Evolutionary conservation across 1,139 yeast species (phyloP), one percentile per base, ranked within the genome.

Genomic region (Hansenula sp.): DNA sequence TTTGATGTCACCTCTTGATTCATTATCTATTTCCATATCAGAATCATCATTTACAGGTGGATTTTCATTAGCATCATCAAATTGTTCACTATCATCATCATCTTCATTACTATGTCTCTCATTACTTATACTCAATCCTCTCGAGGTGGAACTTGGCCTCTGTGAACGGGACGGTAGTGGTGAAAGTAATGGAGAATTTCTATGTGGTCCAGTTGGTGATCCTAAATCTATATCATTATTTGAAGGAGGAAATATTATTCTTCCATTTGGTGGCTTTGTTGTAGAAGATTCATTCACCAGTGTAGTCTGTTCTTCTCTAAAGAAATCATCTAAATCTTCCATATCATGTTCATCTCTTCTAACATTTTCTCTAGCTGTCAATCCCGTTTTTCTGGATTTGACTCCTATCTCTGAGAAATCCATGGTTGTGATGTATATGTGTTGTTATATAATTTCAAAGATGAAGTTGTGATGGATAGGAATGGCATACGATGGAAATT

Each of bases 311-410:
- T 63, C 72, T 20, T 75, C 80, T 31, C 72, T 71, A 51, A 86
- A 87, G 64, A 83, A 88, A 41, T 81, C 95, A 50, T 83, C 85
- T 32, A 87, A 62, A 52, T 82, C 85, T 56, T 88, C 96, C 82
- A 87, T 77, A 29, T 88, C 83, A 56, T 78, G 74, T 43, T 75
- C 75, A 59, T 85, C 94, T 50, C 77, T 73, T 27, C 66, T 62
- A 34, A 83, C 55, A 59, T 78, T 69, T 42, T 67, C 59, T 39
- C 66, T 69, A 4, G 79, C 78, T 44, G 65, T 66, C 18, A 80
- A 58, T 10, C 87, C 87, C 2, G 85, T 76, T 58, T 77, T 79
- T 18, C 86, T 68, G 37, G 84, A 73, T 58, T 65, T 69, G 29
- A 68, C 57, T 14, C 86, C 86, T 31, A 79, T 61, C 41, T 69